phyloP scores from a whole-genome alignment of 345 rosid species.

The Odontarrhena argentea region DNA sequence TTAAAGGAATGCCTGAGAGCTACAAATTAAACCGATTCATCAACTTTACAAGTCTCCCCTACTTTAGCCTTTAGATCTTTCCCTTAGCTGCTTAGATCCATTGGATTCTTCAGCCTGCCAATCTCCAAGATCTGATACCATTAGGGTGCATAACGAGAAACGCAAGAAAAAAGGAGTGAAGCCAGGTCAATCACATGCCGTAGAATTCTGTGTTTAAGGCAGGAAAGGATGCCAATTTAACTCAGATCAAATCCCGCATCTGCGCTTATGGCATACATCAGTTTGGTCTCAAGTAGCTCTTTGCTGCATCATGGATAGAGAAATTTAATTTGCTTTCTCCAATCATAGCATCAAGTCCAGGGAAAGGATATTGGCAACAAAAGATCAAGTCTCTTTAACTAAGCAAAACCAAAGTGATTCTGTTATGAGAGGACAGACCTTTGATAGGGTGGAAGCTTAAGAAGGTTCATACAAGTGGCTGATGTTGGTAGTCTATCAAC shows the following conservation, averaged over 20 bases:
- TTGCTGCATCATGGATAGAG: slow-evolving; percentile 61
- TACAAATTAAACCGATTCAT: slow-evolving; percentile 15
- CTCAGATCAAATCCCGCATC: slow-evolving; percentile 99
- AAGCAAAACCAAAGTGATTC: slow-evolving; percentile 12
- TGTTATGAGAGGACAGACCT: slow-evolving; percentile 57
- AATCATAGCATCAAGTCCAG: slow-evolving; percentile 16
- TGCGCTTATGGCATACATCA: slow-evolving; percentile 89
- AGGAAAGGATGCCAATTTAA: slow-evolving; percentile 43
- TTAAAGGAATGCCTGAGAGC: slow-evolving; percentile 1
- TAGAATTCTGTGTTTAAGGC: neutral
- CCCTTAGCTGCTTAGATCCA: neutral
- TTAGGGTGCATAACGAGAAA: too few relatives aligned
- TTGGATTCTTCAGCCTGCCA: slow-evolving; percentile 17
- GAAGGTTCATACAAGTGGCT: slow-evolving; percentile 98
- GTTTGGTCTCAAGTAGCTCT: slow-evolving; percentile 79
- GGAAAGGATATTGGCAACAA: slow-evolving; percentile 5
- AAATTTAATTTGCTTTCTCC: slow-evolving; percentile 23
- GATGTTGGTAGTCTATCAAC: slow-evolving; percentile 91
- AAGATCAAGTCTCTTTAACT: neutral
- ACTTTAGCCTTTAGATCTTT: neutral
- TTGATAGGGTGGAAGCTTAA: slow-evolving; percentile 97
- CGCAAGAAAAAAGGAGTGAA: neutral
- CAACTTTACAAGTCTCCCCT: neutral
- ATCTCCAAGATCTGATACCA: too few relatives aligned
- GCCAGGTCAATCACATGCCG: neutral